Evolutionary conservation across 306 rosid species (phyloP).

Genomic region (Malus asiatica): DNA sequence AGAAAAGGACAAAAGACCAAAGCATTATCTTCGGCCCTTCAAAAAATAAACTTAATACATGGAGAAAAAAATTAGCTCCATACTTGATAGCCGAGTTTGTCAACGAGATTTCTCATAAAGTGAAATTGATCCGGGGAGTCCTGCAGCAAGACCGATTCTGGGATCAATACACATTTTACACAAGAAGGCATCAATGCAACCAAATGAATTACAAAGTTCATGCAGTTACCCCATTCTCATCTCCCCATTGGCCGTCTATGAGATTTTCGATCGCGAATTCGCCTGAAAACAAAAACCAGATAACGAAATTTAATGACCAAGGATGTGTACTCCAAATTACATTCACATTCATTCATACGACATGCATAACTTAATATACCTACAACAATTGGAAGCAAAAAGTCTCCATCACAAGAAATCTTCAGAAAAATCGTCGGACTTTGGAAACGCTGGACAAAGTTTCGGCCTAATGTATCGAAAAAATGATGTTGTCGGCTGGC

Average conservation of each 20-base stretch:
- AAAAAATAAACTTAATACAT: slow-evolving; percentile 3
- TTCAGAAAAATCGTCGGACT: slow-evolving; percentile 88
- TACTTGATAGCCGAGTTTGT: slow-evolving; percentile 77
- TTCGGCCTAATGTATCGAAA: slow-evolving; percentile 32
- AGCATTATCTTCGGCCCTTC: slow-evolving; percentile 8
- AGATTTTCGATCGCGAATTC: slow-evolving; percentile 75
- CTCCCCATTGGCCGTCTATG: slow-evolving; percentile 44
- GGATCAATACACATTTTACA: neutral
- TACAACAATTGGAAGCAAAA: slow-evolving; percentile 84
- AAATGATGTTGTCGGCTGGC: slow-evolving; percentile 19
- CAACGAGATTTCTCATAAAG: slow-evolving; percentile 57
- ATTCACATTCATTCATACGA: too few species aligned
- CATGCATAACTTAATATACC: slow-evolving; percentile 31
- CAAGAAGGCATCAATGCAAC: neutral
- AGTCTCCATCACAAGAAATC: slow-evolving; percentile 87
- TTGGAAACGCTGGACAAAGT: slow-evolving; percentile 63
- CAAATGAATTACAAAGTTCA: neutral
- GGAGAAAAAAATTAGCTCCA: slow-evolving; percentile 24
- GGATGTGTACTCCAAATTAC: neutral
- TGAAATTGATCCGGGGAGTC: slow-evolving; percentile 62
- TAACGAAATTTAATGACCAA: neutral
- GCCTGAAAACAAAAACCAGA: slow-evolving; percentile 42
- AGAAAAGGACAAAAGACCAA: neutral
- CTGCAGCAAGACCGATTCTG: slow-evolving; percentile 41
- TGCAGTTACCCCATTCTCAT: slow-evolving; percentile 47